Conservation (phyloP, 192 early-diverging fungal genomes). For the Phycomyces blakesleeanus region DNA sequence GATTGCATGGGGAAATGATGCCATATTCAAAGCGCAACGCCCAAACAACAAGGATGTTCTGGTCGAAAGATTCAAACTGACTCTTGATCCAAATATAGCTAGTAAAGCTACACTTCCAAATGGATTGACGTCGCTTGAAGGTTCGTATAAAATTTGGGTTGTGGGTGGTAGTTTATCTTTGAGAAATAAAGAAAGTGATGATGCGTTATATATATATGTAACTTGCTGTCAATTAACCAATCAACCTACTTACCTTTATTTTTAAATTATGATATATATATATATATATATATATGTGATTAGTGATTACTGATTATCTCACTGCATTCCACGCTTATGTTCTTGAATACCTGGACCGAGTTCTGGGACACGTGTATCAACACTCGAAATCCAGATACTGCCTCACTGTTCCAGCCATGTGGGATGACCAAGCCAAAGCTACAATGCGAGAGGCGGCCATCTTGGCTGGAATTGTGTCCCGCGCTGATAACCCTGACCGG, state of each 20-base stretch:
- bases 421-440: slow-evolving; percentile 44
- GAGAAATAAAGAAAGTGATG: too few species aligned
- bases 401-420: slow-evolving; percentile 49
- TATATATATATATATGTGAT: too few species aligned
- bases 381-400: slow-evolving; percentile 41
- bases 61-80: slow-evolving; percentile 45
- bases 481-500: slow-evolving; percentile 38
- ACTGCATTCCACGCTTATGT: slow-evolving; percentile 39
- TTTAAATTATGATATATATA: too few species aligned
- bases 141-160: too few species aligned
- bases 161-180: too few species aligned
- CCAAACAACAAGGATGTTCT: slow-evolving; percentile 39
- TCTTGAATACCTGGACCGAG: slow-evolving; percentile 25
- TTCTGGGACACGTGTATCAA: slow-evolving; percentile 37
- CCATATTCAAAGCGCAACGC: slow-evolving; percentile 32
- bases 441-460: slow-evolving; percentile 47
- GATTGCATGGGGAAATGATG: slow-evolving; percentile 43
- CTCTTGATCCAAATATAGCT: slow-evolving; percentile 43
- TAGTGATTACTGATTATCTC: slow-evolving; percentile 49
- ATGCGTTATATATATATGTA: too few species aligned
- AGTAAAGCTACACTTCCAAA: slow-evolving; percentile 35
- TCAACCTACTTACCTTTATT: too few species aligned
- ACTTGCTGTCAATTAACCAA: too few species aligned
- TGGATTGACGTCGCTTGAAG: slow-evolving; percentile 41
- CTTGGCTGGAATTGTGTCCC: slow-evolving; percentile 38